phyloP scores from a whole-genome alignment of 2,329 filamentous ascomycete species.

The Botrytis sinoallii region DNA sequence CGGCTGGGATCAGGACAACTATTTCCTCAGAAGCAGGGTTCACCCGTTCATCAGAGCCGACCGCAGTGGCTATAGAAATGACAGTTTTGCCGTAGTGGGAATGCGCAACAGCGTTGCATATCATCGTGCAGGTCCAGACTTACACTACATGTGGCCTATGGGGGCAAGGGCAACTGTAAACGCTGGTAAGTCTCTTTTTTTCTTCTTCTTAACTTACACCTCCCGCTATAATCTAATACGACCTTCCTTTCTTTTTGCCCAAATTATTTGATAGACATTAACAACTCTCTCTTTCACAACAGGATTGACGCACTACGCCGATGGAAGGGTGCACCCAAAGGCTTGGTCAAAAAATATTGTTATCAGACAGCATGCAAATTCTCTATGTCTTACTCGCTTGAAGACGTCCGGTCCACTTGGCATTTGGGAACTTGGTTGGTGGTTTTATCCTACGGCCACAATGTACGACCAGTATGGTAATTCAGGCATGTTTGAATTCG shows the following conservation, averaged over 20 bases:
- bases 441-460: not conserved
- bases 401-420: not conserved
- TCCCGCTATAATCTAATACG: not conserved
- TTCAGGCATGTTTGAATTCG: not conserved
- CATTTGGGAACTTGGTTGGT: not conserved
- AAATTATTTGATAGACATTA: not conserved
- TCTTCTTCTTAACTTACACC: not conserved
- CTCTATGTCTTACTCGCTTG: not conserved
- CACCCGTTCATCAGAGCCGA: not conserved
- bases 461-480: slow-evolving; percentile 9
- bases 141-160: slow-evolving; percentile 7
- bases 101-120: not conserved
- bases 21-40: slow-evolving; percentile 4
- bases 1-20: slow-evolving; percentile 11
- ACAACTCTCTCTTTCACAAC: not conserved
- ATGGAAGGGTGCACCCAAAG: not conserved
- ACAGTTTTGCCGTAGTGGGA: not conserved
- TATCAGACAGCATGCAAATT: not conserved
- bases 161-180: not conserved
- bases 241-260: not conserved
- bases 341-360: not conserved
- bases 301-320: not conserved
- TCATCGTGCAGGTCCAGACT: not conserved
- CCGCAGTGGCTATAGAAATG: not conserved
- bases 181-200: not conserved